These are phyloP conservation scores for Byssoonygena ceratinophila DNA, from an alignment of 2,329 filamentous ascomycete species.

Conservation along the genomic window DNA sequence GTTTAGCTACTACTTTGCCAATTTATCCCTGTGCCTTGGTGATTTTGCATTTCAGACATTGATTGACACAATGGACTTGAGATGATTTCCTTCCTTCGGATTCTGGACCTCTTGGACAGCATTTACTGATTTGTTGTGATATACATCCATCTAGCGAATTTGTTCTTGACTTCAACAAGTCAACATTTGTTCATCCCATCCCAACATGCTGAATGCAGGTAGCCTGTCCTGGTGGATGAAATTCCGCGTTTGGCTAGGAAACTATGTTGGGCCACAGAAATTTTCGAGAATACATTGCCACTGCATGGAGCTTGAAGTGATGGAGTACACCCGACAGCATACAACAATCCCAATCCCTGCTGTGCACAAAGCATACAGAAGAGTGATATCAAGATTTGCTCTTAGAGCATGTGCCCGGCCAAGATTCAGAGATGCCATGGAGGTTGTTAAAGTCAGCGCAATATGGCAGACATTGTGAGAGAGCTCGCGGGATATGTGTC, in stretches of 20 bases:
- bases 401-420: slow-evolving; percentile 3
- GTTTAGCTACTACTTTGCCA: too few species aligned
- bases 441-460: slow-evolving; percentile 3
- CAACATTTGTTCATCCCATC: background rate
- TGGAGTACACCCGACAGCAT: slow-evolving; percentile 6
- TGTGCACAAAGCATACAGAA: slow-evolving; percentile 6
- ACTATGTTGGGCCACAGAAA: background rate
- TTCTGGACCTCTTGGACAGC: background rate
- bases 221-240: background rate
- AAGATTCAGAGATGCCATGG: slow-evolving; percentile 1
- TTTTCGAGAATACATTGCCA: slow-evolving; percentile 4
- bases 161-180: too few species aligned
- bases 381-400: slow-evolving; percentile 4
- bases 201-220: background rate
- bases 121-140: too few species aligned
- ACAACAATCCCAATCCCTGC: slow-evolving; percentile 9
- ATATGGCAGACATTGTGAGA: slow-evolving; percentile 3
- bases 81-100: background rate
- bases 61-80: background rate
- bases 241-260: background rate
- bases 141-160: too few species aligned
- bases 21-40: too few species aligned
- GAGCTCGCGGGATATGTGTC: slow-evolving; percentile 9
- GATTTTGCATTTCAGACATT: background rate
- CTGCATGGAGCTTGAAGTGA: slow-evolving; percentile 3